A percentile compares a stretch with the other conserved stretches of the same genome.
phyloP scores from a whole-genome alignment of 257 asterid species.

The Scutellaria galericulata region DNA sequence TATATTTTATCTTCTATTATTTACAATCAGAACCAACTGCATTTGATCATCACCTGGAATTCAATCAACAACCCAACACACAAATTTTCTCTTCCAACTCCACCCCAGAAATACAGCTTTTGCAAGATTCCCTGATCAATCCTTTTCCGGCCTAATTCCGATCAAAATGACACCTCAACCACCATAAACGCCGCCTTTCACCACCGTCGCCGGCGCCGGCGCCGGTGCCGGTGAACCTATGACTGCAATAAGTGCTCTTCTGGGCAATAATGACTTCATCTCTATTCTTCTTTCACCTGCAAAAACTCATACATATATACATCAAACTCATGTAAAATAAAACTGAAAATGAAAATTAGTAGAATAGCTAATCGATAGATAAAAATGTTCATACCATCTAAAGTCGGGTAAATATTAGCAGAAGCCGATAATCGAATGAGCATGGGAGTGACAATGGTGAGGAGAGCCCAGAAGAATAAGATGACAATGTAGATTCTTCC shows the following conservation, averaged over 20 bases:
- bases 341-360: background rate
- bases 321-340: background rate
- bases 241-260: slow-evolving; percentile 60
- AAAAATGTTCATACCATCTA: slow-evolving; percentile 43
- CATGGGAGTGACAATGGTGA: slow-evolving; percentile 67
- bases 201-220: slow-evolving; percentile 18
- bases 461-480: slow-evolving; percentile 75
- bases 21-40: background rate
- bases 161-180: slow-evolving; percentile 6
- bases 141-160: slow-evolving; percentile 10
- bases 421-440: slow-evolving; percentile 72
- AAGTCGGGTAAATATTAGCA: slow-evolving; percentile 46
- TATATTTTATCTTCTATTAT: too few relatives aligned
- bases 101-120: background rate
- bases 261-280: slow-evolving; percentile 44
- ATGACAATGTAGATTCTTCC: slow-evolving; percentile 66
- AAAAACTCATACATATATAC: background rate
- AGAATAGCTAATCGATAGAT: background rate
- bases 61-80: background rate
- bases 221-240: slow-evolving; percentile 29
- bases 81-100: background rate
- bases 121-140: background rate
- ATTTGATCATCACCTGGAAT: background rate
- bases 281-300: slow-evolving; percentile 45
- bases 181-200: background rate